Base-by-base conservation (phyloP, 768 basidiomycete species). In the Rhodotorula diobovata region DNA sequence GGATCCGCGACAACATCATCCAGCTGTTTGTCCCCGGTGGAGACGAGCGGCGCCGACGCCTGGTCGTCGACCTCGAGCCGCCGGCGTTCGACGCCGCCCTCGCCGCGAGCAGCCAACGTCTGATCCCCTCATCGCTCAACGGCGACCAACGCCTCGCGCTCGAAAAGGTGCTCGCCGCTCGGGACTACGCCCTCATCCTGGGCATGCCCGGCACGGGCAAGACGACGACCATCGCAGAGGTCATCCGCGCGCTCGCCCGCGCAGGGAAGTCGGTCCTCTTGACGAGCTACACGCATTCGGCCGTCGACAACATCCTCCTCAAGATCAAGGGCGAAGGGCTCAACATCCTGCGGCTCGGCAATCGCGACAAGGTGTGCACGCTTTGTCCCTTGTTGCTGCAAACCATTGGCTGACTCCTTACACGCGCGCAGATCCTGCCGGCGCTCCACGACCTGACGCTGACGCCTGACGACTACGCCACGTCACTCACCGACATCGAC, bases 141-240 rank as follows among this genome's bases (percentile, higher is more conserved):
- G 73, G 80, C 1, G 87, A 87, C 66, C 96, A 99, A 81, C 73
- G 82, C 76, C 75, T 79, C 14, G 95, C 94, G 3, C 84, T 95
- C 79, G 80, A 81, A 32, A 89, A 87, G 76, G 90, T 89, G 6
- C 79, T 98, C 35, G 81, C 84, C 12, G 92, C 96, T 4, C 82
- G 86, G 67, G 93, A 99, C 79, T 99, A 97, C 78, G 89, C 94
- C 1, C 81, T 98, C 67, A 86, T 99, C 37, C 83, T 98, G 14
- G 96, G 96, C 25, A 97, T 98, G 96, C 96, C 96, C 15, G 96
- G 96, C 1, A 98, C 95, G 9, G 95, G 96, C 15, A 99, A 99
- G 81, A 96, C 95, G 54, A 95, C 93, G 2, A 90, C 96, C 9
- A 90, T 96, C 71, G 91, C 90, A 1, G 88, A 91, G 43, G 85